Base-by-base conservation (phyloP, 2,329 filamentous ascomycete genomes). In the Pestalotiopsis sp. region DNA sequence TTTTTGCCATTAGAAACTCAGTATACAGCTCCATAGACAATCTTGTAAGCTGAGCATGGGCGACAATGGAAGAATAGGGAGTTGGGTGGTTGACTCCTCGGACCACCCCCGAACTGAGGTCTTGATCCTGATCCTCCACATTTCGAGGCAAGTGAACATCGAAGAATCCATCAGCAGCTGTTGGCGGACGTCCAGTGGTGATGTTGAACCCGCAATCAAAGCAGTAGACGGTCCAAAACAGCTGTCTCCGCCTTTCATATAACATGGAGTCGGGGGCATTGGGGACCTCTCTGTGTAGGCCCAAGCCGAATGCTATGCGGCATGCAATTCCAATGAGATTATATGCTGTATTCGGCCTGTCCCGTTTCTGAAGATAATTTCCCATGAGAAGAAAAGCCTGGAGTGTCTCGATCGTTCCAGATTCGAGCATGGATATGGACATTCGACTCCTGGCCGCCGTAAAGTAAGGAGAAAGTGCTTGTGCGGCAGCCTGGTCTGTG, bases 281-380 rank as follows among this genome's bases (percentile, higher is more conserved):
- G 3, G 76, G 74, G 6, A 81, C 77, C 63, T 86, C 84, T n/a
- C 82, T 81, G 71, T 87, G 84, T 2, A 87, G 76, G 0, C 85
- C 85, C 6, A 87, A 72, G 0, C 84, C 83, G 57, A 87, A 78
- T 0, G 84, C 85, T 80, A 87, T 84, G 27, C 85, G 77, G 20
- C 82, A 79, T 0, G 85, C 85, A 20, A 86, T 78, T 0, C 85
- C 85, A n/a, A 85, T 79, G 65, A 84, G 84, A 70, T 85, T 86
- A 73, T 86, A 86, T 0, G 83, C 83, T 0, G 84, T 85, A 70
- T 87, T 87, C 4, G 84, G 84, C 14, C 84, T 78, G 68, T 87
- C 82, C 31, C 82, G 78, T 71, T 86, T 86, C 68, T 87, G 85
- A 4, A 85, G 77, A 72, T 86, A 86, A 62, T 86, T 86, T 0